These are phyloP conservation scores for Pythium pyrilobum DNA, from an alignment of 352 stramenopile genomes.

Conservation along the genomic window DNA sequence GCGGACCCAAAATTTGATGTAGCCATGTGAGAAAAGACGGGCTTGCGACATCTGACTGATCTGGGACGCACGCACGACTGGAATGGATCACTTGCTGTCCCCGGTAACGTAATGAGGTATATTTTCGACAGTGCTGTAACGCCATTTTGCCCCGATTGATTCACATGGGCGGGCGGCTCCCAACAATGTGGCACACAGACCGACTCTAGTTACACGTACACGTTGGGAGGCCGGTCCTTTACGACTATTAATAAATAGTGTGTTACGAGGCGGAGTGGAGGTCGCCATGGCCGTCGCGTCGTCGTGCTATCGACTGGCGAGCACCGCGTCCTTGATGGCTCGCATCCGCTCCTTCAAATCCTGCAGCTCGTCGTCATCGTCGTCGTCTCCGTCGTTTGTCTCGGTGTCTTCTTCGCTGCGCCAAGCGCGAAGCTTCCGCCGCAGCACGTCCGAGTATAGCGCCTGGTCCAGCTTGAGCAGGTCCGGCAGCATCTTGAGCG, in stretches of 20 bases:
- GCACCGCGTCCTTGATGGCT: slow-evolving; percentile 10
- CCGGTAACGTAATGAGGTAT: no score
- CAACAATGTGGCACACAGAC: background rate
- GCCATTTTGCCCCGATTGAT: background rate
- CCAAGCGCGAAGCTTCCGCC: background rate
- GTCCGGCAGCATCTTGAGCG: slow-evolving; percentile 30
- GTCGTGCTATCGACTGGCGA: slow-evolving; percentile 5
- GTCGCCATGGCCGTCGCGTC: background rate
- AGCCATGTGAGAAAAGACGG: slow-evolving; percentile 4
- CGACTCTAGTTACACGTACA: background rate
- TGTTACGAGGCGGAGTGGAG: no score
- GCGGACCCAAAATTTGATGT: background rate
- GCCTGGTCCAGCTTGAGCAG: slow-evolving; percentile 16
- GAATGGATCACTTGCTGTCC: no score
- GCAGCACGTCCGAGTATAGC: slow-evolving; percentile 1
- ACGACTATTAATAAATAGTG: no score
- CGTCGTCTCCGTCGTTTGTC: background rate
- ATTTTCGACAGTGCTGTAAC: no score
- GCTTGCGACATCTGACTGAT: no score
- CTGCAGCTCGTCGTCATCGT: background rate
- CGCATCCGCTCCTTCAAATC: slow-evolving; percentile 13
- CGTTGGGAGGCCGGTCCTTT: no score
- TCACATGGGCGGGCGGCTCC: no score
- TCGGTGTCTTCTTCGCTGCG: background rate
- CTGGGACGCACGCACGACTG: no score